phyloP scores from a whole-genome alignment of 345 rosid genomes.

The Ceriops tagal region DNA sequence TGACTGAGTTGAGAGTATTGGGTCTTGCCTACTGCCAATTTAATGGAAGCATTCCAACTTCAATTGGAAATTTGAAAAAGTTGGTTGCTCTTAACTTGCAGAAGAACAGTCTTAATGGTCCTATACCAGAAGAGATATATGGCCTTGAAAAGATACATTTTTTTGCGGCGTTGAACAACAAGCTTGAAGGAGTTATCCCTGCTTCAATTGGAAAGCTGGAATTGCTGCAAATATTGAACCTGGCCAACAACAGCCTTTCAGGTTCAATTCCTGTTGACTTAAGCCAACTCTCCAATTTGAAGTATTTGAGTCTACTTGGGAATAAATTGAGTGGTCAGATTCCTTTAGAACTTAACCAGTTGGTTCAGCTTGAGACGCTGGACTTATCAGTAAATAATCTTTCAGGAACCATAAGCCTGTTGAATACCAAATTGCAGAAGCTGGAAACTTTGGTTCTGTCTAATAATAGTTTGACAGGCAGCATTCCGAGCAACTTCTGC shows the following conservation, averaged over 20 bases:
- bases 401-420: constrained; percentile 52
- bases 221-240: constrained; percentile 50
- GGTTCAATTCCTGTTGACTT: constrained; percentile 62
- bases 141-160: constrained; percentile 44
- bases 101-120: constrained; percentile 56
- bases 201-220: constrained; percentile 48
- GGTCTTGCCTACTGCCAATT: constrained; percentile 56
- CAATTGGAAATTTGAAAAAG: constrained; percentile 61
- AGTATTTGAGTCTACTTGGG: constrained; percentile 50
- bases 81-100: constrained; percentile 48
- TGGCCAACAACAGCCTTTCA: constrained; percentile 71
- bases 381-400: constrained; percentile 68
- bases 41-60: constrained; percentile 68
- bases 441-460: constrained; percentile 47
- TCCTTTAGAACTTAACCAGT: constrained; percentile 48
- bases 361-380: constrained; percentile 48
- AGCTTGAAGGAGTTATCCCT: constrained; percentile 64
- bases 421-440: constrained; percentile 37
- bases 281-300: constrained; percentile 48
- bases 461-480: constrained; percentile 50
- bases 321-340: constrained; percentile 58
- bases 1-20: constrained; percentile 54
- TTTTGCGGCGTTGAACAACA: constrained; percentile 56
- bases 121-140: constrained; percentile 52
- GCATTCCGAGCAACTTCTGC: constrained; percentile 55